Base-by-base conservation (phyloP, 495 filamentous ascomycete species). In the Tetracladium setigerum region DNA sequence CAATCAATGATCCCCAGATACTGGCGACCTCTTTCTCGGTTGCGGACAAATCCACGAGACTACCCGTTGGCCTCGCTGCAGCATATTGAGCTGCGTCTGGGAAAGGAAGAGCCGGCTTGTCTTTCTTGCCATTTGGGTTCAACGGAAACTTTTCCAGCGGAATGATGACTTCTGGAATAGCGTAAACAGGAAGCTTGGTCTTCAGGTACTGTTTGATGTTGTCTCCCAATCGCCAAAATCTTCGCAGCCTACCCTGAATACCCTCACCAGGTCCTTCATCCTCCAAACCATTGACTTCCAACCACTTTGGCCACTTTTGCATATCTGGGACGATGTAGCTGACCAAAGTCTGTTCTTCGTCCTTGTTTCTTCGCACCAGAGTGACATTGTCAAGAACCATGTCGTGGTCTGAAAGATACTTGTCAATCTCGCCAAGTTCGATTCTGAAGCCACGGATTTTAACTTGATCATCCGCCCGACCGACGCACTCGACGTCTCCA, bases 371-470 rank as follows among this genome's bases (percentile, higher is more conserved):
- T 47, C 86, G 72, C 0, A 96, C 82, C 2, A 98, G 65, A 1
- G 92, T 97, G 42, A 89, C 81, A 65, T 88, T 90, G 52, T 98
- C 92, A 14, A 86, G 69, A 5, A 97, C 78, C 4, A 95, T 64
- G 5, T 81, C 81, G 62, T 95, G 81, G 36, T 83, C 77, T 35
- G 81, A 82, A 15, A 96, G 69, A 57, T 90, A 81, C 33, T 77
- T 89, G 60, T 97, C 90, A 47, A 96, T 95, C 44, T 97, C 92
- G 50, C 86, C 86, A 22, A 97, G 81, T 65, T 97, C 91, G 55
- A 97, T 94, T 42, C 91, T 75, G 71, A 97, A 96, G 5, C 91
- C 91, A 41, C 91, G 83, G 52, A 97, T 95, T 69, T 96, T 96
- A 61, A 95, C 84, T 56, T 97, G 92, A 55, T 87, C 77, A 58